These are phyloP conservation scores for Carex cristatella DNA, from an alignment of 176 grass and related monocot genomes.

Conservation along the genomic window DNA sequence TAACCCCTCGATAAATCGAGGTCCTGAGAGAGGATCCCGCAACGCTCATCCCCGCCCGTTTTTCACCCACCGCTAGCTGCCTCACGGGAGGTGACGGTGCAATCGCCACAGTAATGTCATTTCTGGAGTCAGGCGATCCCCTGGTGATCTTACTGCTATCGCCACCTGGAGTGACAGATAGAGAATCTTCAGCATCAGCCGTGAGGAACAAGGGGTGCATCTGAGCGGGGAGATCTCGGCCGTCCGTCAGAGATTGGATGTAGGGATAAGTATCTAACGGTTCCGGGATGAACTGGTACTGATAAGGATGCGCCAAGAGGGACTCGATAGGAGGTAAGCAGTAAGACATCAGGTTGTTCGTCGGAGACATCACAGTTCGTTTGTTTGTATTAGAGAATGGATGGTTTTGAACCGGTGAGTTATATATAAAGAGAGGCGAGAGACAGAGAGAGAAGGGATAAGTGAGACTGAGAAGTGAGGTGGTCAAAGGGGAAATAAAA, in stretches of 20 bases:
- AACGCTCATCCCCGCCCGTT: conserved; percentile 13
- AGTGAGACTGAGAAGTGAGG: conserved; percentile 5
- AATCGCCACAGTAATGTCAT: background rate
- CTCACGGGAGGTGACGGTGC: conserved; percentile 13
- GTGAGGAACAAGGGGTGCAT: conserved; percentile 8
- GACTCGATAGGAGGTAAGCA: conserved; percentile 3
- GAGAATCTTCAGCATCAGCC: background rate
- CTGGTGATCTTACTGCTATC: background rate
- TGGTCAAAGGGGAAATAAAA: conserved; percentile 22
- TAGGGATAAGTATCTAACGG: conserved; percentile 22
- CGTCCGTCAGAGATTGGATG: background rate
- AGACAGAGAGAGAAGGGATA: conserved; percentile 8
- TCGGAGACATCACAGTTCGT: conserved; percentile 36
- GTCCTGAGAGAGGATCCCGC: conserved; percentile 32
- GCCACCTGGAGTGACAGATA: background rate
- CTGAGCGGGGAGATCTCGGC: background rate
- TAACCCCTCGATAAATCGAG: conserved; percentile 77
- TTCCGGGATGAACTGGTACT: conserved; percentile 29
- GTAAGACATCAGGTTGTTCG: conserved; percentile 30
- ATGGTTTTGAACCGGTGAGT: background rate
- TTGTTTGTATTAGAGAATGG: background rate
- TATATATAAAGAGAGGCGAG: background rate
- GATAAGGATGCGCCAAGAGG: conserved; percentile 23
- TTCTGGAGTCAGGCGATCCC: background rate
- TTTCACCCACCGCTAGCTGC: background rate